Evolutionary conservation across 2,329 filamentous ascomycete species (phyloP).

Genomic region (Fusarium luffae): DNA sequence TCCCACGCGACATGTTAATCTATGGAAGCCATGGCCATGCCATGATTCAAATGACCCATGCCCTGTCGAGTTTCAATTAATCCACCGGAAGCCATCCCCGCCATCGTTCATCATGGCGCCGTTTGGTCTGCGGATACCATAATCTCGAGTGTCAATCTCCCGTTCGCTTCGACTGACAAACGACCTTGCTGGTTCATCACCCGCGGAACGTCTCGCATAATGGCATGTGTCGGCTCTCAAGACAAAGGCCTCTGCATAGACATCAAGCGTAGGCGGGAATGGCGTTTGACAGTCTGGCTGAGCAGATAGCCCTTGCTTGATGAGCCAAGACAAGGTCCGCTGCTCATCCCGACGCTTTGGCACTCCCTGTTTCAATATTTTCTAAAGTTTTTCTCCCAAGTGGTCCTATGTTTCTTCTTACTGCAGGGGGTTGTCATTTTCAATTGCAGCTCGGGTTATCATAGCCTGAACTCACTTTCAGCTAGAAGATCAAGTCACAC

Average conservation of each 20-base stretch:
- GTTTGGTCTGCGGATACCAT: constrained; percentile 31
- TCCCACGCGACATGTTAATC: constrained; percentile 1
- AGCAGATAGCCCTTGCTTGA: neutral
- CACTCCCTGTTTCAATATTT: constrained; percentile 32
- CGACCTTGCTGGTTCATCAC: neutral
- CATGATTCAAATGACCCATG: constrained; percentile 12
- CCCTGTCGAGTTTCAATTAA: constrained; percentile 19
- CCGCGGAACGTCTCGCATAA: neutral
- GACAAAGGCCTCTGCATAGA: neutral
- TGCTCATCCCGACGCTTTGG: constrained; percentile 33
- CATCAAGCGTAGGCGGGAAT: neutral
- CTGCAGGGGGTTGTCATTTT: constrained; percentile 20
- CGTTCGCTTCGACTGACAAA: constrained; percentile 13
- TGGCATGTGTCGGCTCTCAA: neutral
- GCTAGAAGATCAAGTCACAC: neutral
- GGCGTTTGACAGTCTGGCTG: no score
- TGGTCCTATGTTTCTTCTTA: neutral
- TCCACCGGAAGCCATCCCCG: constrained; percentile 39
- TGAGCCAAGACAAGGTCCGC: constrained; percentile 11
- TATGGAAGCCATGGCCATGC: constrained; percentile 8
- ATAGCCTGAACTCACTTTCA: neutral
- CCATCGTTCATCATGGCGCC: constrained; percentile 22
- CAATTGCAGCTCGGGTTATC: neutral
- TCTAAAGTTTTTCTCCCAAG: constrained; percentile 4
- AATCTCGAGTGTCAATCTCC: constrained; percentile 38